Conservation (phyloP, 176 grass and related monocot genomes). For the Triticum monococcum region DNA sequence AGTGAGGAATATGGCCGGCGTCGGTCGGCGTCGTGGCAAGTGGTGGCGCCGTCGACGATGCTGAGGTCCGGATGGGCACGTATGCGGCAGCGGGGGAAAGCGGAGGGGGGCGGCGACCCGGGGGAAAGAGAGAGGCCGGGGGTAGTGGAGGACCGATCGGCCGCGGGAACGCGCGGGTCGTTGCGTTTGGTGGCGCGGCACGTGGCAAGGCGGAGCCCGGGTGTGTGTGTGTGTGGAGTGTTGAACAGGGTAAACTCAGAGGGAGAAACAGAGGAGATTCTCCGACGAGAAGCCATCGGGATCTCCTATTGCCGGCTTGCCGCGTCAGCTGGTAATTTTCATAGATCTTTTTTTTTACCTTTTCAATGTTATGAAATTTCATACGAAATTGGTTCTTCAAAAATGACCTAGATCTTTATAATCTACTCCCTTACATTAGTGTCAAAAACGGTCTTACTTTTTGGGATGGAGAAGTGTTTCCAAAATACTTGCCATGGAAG, state of each 20-base stretch:
- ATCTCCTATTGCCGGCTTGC: too few species aligned
- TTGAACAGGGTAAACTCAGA: background rate
- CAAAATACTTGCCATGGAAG: too few species aligned
- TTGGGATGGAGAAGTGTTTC: too few species aligned
- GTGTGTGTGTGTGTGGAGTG: background rate
- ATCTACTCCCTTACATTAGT: too few species aligned
- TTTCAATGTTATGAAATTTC: too few species aligned
- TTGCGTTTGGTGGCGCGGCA: background rate
- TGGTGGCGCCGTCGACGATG: background rate
- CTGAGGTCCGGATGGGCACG: constrained; percentile 5
- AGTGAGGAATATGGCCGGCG: constrained; percentile 18
- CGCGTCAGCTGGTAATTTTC: too few species aligned
- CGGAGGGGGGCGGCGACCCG: background rate
- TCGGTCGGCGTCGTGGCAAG: background rate
- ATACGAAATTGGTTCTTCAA: too few species aligned
- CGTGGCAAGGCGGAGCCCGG: background rate
- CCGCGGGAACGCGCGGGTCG: background rate
- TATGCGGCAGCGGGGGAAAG: background rate
- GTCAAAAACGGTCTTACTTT: too few species aligned
- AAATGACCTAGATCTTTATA: too few species aligned
- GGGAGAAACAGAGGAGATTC: background rate
- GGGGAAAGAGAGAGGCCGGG: background rate
- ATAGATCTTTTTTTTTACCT: too few species aligned
- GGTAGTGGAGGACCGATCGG: background rate
- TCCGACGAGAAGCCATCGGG: too few species aligned